A percentile compares a stretch with the other conserved stretches of the same genome.
Conservation (phyloP, 331 rosid species). For the Acacia pycnantha region DNA sequence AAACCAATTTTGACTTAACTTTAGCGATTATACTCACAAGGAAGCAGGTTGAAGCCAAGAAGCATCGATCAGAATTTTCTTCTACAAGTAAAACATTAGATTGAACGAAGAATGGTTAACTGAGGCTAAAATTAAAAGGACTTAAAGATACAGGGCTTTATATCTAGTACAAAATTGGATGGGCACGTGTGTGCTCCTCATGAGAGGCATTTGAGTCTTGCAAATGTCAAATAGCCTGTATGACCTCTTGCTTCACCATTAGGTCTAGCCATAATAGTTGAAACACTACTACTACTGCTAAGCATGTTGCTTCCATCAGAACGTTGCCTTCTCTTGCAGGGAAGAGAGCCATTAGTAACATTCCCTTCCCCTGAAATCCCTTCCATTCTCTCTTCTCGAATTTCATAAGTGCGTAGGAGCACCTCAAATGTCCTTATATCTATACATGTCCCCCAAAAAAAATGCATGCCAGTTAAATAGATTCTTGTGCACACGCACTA, state of each 20-base stretch:
- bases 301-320: neutral
- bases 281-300: neutral
- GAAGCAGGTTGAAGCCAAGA: neutral
- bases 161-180: neutral
- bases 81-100: neutral
- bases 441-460: neutral
- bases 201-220: neutral
- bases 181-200: too few relatives aligned
- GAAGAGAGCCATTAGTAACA: neutral
- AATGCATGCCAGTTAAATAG: neutral
- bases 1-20: constrained; percentile 1
- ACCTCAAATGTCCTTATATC: neutral
- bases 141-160: neutral
- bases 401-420: neutral
- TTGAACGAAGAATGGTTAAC: neutral
- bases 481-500: neutral
- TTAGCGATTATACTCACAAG: neutral
- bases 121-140: neutral
- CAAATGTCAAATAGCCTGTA: neutral
- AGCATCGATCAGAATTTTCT: neutral
- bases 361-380: neutral
- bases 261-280: neutral
- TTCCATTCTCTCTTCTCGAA: neutral
- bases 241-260: neutral
- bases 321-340: neutral